phyloP scores from a whole-genome alignment of 2,329 filamentous ascomycete genomes.

The Sporothrix sp. region DNA sequence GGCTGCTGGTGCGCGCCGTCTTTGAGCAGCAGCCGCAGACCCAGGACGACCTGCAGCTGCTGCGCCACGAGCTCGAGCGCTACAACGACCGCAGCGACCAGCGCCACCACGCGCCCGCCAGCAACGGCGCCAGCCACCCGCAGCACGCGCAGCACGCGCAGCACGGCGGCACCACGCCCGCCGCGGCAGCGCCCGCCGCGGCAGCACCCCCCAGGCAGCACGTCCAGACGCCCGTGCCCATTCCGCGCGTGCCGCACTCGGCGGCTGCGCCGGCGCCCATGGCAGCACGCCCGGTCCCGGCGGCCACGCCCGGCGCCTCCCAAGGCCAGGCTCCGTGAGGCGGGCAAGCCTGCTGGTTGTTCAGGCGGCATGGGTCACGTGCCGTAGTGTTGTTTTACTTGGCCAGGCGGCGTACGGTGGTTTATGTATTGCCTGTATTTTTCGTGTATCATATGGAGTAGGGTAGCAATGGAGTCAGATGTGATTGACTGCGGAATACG shows the following conservation, averaged over 20 bases:
- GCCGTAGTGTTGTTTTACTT: no score
- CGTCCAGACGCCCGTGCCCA: slow-evolving; percentile 20
- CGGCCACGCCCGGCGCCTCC: background rate
- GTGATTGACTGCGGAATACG: no score
- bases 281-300: background rate
- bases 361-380: no score
- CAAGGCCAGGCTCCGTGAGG: background rate
- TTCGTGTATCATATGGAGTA: no score
- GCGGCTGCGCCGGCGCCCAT: background rate
- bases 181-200: background rate
- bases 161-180: background rate
- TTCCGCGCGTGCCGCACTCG: slow-evolving; percentile 19
- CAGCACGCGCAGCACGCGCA: background rate
- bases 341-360: no score
- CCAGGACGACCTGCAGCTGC: slow-evolving; percentile 49
- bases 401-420: no score
- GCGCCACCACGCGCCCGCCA: background rate
- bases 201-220: slow-evolving; percentile 12
- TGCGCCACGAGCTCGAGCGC: slow-evolving; percentile 46
- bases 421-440: no score
- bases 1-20: slow-evolving; percentile 62
- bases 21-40: slow-evolving; percentile 56
- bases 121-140: background rate
- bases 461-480: no score
- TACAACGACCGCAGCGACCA: slow-evolving; percentile 12